Base-by-base conservation (phyloP, 331 rosid species). In the Malus hybrid region DNA sequence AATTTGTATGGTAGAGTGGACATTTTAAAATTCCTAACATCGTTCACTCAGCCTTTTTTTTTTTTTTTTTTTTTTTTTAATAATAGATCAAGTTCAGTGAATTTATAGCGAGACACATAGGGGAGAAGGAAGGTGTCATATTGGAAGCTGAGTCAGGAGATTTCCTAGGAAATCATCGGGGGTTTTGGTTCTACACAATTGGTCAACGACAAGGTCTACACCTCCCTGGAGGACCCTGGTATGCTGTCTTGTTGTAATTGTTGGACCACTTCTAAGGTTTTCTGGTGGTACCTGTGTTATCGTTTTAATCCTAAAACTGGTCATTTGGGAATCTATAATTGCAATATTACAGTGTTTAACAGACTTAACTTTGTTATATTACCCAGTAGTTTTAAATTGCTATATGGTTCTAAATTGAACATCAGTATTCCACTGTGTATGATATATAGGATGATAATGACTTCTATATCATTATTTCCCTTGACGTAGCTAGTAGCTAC, bases 151-250 rank as follows among this genome's bases (percentile, higher is more conserved):
- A 93, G 81, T 86, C 95, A 1, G 97, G 98, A 44, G 96, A 91
- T 90, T 87, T 91, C 67, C 96, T 93, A 69, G 97, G 98, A 78
- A 90, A 61, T 79, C 98, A 93, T 85, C 74, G 83, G n/a, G 98
- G 98, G 27, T 93, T 93, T 77, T 91, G 98, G 98, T 93, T 93
- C 85, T 89, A 93, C 81, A 93, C 96, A 42, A 91, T 87, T 67
- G 98, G 97, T 79, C 98, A 93, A 81, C 95, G 98, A 71, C 97
- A 93, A 80, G 98, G 98, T 73, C 74, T 93, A 39, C 85, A 91
- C 36, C 88, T 91, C 74, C 88, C 96, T 39, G 97, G 97, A 72
- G 98, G 98, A 75, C 98, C 98, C 75, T 93, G 98, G 97, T 91
- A 71, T 71, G 87, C 77, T 80, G 73, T 71, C 65, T 78, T 61